Base-by-base conservation (phyloP, 805 yeast genomes). In the Jamesozyma gamospora region DNA sequence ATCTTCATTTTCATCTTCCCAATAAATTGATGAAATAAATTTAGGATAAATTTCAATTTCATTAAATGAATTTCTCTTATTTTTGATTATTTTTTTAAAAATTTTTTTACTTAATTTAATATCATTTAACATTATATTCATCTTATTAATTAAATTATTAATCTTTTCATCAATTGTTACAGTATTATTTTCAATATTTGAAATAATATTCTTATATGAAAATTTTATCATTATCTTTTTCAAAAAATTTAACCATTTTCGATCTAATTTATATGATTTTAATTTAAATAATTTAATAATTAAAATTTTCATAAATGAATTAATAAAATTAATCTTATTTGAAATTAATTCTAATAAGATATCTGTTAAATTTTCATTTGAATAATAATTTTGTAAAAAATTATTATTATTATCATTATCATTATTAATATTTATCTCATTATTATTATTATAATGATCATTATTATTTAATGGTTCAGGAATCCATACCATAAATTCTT, bases 121-220 rank as follows among this genome's bases (percentile, higher is more conserved):
- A 56, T 86, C 95, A 30, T 71, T 62, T 14, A 87, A 66, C 97
- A 92, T 92, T 8, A 90, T 85, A 51, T 84, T 94, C 37, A 87
- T 66, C 18, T 75, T 74, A 37, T 71, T 73, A 48, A 88, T 19
- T n/a, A 13, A 14, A 30, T 25, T 25, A 17, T 28, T 12, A 13
- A 21, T n/a, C 9, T 19, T 7, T 4, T 26, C 34, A 25, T 35
- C 37, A 21, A n/a, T 4, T 2, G 19, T 4, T 3, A 15, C 37
- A 21, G 24, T 8, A 21, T 25, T 21, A n/a, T 33, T 31, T 16
- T 27, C 32, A 28, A 18, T 10, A 16, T 32, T 31, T n/a, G 31
- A 12, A 19, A 21, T 28, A 14, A 24, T 25, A 18, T 25, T 21
- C 2, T 26, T 30, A 10, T 35, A 35, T 4, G 39, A 19, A n/a